Evolutionary conservation across 306 rosid species (phyloP), one percentile per base, ranked within the genome.

Genomic region (Quercus aquifolioides): DNA sequence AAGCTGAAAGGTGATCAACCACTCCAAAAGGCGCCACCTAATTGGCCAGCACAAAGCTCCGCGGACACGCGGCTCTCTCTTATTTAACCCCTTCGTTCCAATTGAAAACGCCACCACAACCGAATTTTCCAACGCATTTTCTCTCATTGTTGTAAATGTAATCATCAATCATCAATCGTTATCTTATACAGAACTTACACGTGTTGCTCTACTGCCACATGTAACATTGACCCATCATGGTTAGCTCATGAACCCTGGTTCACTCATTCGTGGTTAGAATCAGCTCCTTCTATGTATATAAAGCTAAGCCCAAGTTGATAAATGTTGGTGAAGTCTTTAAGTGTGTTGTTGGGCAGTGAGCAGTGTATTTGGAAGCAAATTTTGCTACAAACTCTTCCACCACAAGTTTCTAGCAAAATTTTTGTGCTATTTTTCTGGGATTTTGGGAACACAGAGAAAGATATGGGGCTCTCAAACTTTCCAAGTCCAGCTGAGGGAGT

Each of bases 391-490:
- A 13, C 8, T 43, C 17, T 43, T 35, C 52, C 14, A 7, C 52
- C 6, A 31, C 46, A 1, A 17, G 3, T 3, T 18, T 41, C 26
- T 41, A 6, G 17, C 25, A n/a, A 7, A 26, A 6, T 1, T 12
- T 52, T 52, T 6, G 1, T 5, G 2, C 38, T 12, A 4, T 68
- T 18, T 28, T 28, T 17, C 5, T 28, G 54, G 73, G 31, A 51
- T 12, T 20, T 33, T 31, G 52, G 19, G 26, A 23, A 5, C 3
- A 74, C 21, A 58, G 15, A 4, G 14, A 25, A 79, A 72, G 54
- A 94, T 41, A 41, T 92, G 98, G 98, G 97, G 52, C 91, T 90
- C 6, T 88, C 94, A 38, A 92, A 84, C 35, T 92, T 89, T n/a
- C 87, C 88, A 0, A 76, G 80, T 74, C 75, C 94, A 43, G 78